Conservation (phyloP, 148 eudicot genomes). For the Camellia granthamiana region DNA sequence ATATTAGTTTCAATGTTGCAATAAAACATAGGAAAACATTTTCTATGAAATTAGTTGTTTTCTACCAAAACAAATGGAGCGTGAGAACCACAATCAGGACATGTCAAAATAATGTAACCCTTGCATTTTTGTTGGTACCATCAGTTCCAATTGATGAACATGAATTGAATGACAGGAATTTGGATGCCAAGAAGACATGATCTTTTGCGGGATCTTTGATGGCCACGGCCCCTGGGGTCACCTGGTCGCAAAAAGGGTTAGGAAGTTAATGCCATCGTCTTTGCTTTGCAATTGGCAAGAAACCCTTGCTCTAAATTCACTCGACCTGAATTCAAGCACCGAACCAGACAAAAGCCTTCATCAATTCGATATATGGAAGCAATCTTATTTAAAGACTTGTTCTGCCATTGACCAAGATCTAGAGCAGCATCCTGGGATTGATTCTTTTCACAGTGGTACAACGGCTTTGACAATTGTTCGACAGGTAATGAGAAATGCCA, state of each 20-base stretch:
- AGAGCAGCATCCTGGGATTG: constrained; percentile 45
- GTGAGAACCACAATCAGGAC: no score
- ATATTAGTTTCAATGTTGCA: no score
- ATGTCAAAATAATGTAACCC: neutral
- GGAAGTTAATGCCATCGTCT: constrained; percentile 59
- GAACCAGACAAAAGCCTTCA: constrained; percentile 17
- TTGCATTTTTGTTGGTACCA: neutral
- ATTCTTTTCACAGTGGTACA: constrained; percentile 73
- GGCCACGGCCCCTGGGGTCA: constrained; percentile 99
- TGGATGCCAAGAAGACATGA: constrained; percentile 76
- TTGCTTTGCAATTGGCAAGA: constrained; percentile 77
- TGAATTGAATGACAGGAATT: constrained; percentile 45
- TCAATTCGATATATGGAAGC: constrained; percentile 59
- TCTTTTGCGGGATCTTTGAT: constrained; percentile 85
- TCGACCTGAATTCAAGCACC: constrained; percentile 18
- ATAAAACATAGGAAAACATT: no score
- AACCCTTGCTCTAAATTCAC: constrained; percentile 32
- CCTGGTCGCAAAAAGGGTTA: constrained; percentile 65
- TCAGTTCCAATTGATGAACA: neutral
- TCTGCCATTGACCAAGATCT: constrained; percentile 68
- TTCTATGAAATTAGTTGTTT: no score
- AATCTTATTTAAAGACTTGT: constrained; percentile 57
- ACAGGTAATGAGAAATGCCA: constrained; percentile 41
- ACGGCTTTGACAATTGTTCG: constrained; percentile 65
- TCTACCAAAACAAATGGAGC: no score